Conservation (phyloP, 352 stramenopile genomes). For the Globisporangium iwayamae region DNA sequence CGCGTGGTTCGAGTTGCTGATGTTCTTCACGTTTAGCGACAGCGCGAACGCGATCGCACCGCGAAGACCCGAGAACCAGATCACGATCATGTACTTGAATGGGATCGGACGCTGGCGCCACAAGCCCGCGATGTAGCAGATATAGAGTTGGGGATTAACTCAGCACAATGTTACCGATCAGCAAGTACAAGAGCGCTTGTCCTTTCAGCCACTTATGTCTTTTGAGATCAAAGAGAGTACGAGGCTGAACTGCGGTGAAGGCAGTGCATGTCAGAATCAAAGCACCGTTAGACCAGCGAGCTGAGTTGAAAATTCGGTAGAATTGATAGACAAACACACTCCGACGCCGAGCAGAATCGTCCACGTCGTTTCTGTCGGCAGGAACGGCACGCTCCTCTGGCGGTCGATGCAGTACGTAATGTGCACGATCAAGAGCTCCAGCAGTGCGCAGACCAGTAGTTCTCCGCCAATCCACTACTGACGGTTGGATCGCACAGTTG, state of each 20-base stretch:
- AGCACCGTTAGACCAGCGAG: too few species aligned
- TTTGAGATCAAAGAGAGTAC: slow-evolving; percentile 40
- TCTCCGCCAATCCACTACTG: slow-evolving; percentile 54
- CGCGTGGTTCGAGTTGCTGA: slow-evolving; percentile 34
- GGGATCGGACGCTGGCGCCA: slow-evolving; percentile 27
- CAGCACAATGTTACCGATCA: too few species aligned
- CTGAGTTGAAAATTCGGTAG: too few species aligned
- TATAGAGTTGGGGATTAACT: too few species aligned
- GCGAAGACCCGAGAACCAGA: slow-evolving; percentile 84
- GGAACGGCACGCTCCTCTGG: slow-evolving; percentile 32
- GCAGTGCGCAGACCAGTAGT: slow-evolving; percentile 56
- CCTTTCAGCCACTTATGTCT: not conserved
- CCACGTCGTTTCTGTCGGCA: slow-evolving; percentile 56
- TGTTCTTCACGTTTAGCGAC: slow-evolving; percentile 62
- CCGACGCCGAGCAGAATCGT: slow-evolving; percentile 50
- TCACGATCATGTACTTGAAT: slow-evolving; percentile 34
- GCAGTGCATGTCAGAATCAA: not conserved
- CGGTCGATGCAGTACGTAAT: slow-evolving; percentile 64
- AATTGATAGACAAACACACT: not conserved
- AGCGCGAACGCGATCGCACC: slow-evolving; percentile 87
- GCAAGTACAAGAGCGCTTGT: too few species aligned
- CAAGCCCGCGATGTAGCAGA: slow-evolving; percentile 25
- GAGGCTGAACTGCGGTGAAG: slow-evolving; percentile 27
- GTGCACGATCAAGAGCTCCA: slow-evolving; percentile 61
- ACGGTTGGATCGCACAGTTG: slow-evolving; percentile 10